These are phyloP conservation scores for Ajuga reptans DNA, from an alignment of 305 asterid species.

Conservation along the genomic window DNA sequence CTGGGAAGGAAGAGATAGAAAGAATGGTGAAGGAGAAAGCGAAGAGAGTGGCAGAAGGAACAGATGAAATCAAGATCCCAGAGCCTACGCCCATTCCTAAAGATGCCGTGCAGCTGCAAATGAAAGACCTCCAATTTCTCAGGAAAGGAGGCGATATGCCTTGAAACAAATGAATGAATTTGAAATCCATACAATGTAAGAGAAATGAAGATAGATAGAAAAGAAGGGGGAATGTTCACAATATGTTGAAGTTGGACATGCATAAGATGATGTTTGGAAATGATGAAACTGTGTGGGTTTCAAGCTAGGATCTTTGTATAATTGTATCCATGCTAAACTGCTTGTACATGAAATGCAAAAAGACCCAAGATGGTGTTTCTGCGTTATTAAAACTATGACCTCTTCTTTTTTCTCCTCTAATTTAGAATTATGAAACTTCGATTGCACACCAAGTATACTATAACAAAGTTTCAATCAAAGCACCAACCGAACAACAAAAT, in stretches of 20 bases:
- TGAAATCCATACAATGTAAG: neutral
- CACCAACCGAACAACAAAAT: too few species aligned
- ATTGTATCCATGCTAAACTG: neutral
- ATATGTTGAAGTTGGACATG: neutral
- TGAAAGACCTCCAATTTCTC: slow-evolving; percentile 85
- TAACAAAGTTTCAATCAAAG: too few species aligned
- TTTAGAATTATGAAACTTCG: too few species aligned
- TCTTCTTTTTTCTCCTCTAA: too few species aligned
- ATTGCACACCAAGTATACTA: too few species aligned
- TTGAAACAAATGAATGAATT: neutral
- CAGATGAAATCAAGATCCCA: slow-evolving; percentile 48
- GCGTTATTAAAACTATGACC: too few species aligned
- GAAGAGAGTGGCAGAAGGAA: slow-evolving; percentile 55
- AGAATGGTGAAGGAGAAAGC: slow-evolving; percentile 63
- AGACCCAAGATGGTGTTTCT: too few species aligned
- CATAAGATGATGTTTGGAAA: neutral
- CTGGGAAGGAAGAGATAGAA: slow-evolving; percentile 40
- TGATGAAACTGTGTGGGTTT: neutral
- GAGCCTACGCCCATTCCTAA: slow-evolving; percentile 61
- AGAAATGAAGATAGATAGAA: neutral
- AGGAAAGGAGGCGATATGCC: slow-evolving; percentile 36
- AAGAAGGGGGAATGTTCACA: neutral
- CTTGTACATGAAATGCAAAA: too few species aligned
- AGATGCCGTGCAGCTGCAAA: slow-evolving; percentile 82
- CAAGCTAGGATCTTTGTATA: neutral